Evolutionary conservation across 352 stramenopile species (phyloP), one percentile per base, ranked within the genome.

Genomic region (Phytophthora ohioensis): DNA sequence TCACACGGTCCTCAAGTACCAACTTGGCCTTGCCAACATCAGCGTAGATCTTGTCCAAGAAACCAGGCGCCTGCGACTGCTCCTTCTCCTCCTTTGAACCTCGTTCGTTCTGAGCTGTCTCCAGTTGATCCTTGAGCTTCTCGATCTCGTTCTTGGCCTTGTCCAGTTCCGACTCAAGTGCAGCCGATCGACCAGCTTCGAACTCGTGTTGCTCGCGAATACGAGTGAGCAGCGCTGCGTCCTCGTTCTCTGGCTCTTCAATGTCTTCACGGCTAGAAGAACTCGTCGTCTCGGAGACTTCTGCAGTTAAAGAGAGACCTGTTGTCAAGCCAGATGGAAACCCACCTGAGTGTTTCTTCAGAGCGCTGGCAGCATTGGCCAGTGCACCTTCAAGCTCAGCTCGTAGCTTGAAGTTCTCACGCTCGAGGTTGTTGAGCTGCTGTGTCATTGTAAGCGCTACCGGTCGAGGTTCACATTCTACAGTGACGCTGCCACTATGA

Each of bases 21-120:
- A 85, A 59, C 60, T 94, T 94, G n/a, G 86, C 84, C 60, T 94
- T 94, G 13, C 86, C 86, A 0, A 94, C 82, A 43, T 94, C 84
- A 59, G 83, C 73, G 69, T 92, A 94, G 48, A 92, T 94, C 73
- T 91, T 90, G 67, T 92, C 87, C 47, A 94, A 73, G 55, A 91
- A 94, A 5, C 81, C 83, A 38, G 62, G 38, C 43, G 64, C 58
- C 13, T 67, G 71, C 4, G 66, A 35, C 8, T 73, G 49, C 52
- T 59, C 64, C 21, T 64, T 64, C 34, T 64, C 63, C 46, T 66
- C 66, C 38, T 64, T 62, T 7, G 49, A 32, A 8, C 43, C 13
- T 3, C 46, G 57, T 38, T 62, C 51, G 17, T 75, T 70, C 53
- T 78, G 59, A 4, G 53, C 59, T 15, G 47, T 53, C 58, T 82